Conservation (phyloP, 78 protist genomes). For the Dictyostelium discoideum region dicty_2.7 NC_007089.4:4773001-4773500, state of each 20-base stretch:
- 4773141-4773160: neutral
- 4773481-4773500: neutral
- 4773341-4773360: slow-evolving; percentile 32
- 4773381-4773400: neutral
- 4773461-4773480: slow-evolving; percentile 13
- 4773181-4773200: neutral
- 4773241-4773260: neutral
- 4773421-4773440: slow-evolving; percentile 48
- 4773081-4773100: neutral
- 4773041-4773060: neutral
- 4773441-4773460: slow-evolving; percentile 45
- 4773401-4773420: slow-evolving; percentile 40
- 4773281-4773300: neutral
- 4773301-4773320: neutral
- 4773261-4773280: neutral
- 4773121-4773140: neutral
- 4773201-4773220: neutral
- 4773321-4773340: neutral
- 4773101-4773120: neutral
- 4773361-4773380: neutral
- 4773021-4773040: neutral
- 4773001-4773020: neutral
- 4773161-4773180: neutral
- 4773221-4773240: neutral
- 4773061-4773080: slow-evolving; percentile 4